Conservation (phyloP, 257 asterid genomes). For the Coffea eugenioides region DNA sequence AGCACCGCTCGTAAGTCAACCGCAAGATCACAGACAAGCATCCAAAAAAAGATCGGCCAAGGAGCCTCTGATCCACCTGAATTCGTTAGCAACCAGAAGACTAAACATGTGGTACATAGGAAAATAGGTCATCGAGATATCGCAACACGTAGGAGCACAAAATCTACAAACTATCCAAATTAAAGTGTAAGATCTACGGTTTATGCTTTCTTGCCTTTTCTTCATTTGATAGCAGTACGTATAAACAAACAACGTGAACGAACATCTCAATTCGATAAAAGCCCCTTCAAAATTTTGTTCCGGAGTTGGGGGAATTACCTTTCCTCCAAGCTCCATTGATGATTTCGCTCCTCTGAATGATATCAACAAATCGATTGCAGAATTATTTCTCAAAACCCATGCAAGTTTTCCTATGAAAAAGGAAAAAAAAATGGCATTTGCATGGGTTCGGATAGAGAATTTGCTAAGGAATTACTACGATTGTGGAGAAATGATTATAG, state of each 20-base stretch:
- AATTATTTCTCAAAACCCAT: not conserved
- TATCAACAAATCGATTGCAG: too few relatives aligned
- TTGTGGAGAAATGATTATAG: not conserved
- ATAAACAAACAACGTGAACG: not conserved
- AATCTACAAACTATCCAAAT: not conserved
- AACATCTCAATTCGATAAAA: not conserved
- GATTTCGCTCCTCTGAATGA: not conserved
- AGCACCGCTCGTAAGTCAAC: too few relatives aligned
- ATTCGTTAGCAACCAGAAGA: not conserved
- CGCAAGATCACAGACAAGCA: too few relatives aligned
- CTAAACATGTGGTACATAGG: not conserved
- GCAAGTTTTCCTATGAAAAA: not conserved
- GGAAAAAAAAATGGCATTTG: not conserved
- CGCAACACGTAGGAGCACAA: not conserved
- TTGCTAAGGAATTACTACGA: not conserved
- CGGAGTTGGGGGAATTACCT: not conserved
- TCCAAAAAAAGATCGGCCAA: too few relatives aligned
- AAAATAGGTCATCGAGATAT: not conserved
- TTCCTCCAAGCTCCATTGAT: not conserved
- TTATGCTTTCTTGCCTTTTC: too few relatives aligned
- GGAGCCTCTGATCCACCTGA: not conserved
- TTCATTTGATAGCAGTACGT: not conserved
- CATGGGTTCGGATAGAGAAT: constrained; percentile 4
- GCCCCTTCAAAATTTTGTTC: not conserved
- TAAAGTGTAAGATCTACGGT: not conserved